Percentiles rank a stretch among this genome's conserved stretches.
Evolutionary conservation across 169 alveolate genomes (phyloP).

Genomic region (Ichthyophthirius multifiliis): DNA sequence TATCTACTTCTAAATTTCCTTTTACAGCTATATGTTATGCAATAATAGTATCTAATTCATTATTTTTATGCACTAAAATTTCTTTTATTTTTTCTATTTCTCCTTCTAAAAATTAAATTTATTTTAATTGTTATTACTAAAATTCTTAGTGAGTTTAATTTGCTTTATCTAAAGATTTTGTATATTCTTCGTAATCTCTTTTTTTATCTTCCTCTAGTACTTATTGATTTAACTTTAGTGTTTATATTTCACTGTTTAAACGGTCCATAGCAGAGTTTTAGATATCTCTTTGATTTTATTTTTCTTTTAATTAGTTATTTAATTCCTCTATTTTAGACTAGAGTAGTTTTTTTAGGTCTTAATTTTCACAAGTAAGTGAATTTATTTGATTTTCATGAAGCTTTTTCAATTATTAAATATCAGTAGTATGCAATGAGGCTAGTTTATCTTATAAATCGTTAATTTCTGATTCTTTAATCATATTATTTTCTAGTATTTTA

Average conservation of each 20-base stretch:
- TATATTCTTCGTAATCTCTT: constrained; percentile 14
- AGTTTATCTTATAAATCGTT: constrained; percentile 18
- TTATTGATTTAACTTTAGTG: neutral
- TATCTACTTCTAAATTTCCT: constrained; percentile 27
- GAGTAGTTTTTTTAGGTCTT: constrained; percentile 17
- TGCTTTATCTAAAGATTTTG: constrained; percentile 5
- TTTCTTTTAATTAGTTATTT: constrained; percentile 22
- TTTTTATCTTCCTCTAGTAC: constrained; percentile 32
- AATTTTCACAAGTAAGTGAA: constrained; percentile 16
- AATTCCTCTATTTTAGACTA: constrained; percentile 19
- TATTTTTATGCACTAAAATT: constrained; percentile 26
- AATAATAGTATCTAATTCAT: constrained; percentile 10
- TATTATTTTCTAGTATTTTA: constrained; percentile 17
- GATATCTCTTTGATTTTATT: constrained; percentile 24
- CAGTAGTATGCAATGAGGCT: constrained; percentile 34
- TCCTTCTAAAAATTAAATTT: constrained; percentile 31
- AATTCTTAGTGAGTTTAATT: constrained; percentile 7
- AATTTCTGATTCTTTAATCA: constrained; percentile 27
- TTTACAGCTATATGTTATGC: constrained; percentile 2
- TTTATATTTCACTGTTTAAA: constrained; percentile 18
- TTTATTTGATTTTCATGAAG: constrained; percentile 19
- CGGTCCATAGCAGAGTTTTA: constrained; percentile 30
- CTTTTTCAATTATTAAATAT: constrained; percentile 17
- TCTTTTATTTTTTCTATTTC: constrained; percentile 26
- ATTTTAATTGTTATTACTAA: neutral